phyloP scores from a whole-genome alignment of 2,329 filamentous ascomycete genomes.

The Rhexocercosporidium sp. region DNA sequence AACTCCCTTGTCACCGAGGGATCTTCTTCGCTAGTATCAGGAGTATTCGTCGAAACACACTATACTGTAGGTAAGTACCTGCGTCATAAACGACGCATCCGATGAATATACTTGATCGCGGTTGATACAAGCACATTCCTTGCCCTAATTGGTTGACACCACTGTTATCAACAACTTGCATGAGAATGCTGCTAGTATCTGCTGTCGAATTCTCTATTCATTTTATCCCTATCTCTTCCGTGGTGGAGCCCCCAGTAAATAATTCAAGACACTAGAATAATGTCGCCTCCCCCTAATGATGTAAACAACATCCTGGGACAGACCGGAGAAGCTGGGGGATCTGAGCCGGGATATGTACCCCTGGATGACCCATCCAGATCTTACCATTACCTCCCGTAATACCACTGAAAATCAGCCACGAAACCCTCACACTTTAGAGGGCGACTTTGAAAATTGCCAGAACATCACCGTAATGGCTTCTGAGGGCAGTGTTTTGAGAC shows the following conservation, averaged over 20 bases:
- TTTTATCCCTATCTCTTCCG: not conserved
- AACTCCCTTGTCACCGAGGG: too few species aligned
- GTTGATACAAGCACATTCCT: too few species aligned
- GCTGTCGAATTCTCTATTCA: too few species aligned
- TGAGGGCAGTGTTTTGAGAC: conserved; percentile 22
- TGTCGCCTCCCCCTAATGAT: not conserved
- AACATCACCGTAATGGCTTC: conserved; percentile 17
- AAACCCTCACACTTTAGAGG: not conserved
- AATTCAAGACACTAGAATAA: not conserved
- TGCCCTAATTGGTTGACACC: too few species aligned
- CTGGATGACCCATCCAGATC: not conserved
- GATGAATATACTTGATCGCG: too few species aligned
- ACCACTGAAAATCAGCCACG: not conserved
- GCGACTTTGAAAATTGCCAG: not conserved
- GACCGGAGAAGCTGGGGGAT: not conserved
- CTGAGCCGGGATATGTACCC: not conserved
- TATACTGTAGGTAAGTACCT: too few species aligned
- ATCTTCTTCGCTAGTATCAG: too few species aligned
- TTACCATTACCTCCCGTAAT: not conserved
- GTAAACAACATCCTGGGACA: not conserved
- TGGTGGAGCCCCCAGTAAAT: not conserved
- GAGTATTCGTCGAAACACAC: too few species aligned
- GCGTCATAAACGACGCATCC: too few species aligned
- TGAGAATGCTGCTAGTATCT: too few species aligned
- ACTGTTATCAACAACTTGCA: too few species aligned